Percentiles rank a stretch among this genome's conserved stretches.
Evolutionary conservation across 140 eudicot species (phyloP).

Genomic region (Oenanthe javanica): DNA sequence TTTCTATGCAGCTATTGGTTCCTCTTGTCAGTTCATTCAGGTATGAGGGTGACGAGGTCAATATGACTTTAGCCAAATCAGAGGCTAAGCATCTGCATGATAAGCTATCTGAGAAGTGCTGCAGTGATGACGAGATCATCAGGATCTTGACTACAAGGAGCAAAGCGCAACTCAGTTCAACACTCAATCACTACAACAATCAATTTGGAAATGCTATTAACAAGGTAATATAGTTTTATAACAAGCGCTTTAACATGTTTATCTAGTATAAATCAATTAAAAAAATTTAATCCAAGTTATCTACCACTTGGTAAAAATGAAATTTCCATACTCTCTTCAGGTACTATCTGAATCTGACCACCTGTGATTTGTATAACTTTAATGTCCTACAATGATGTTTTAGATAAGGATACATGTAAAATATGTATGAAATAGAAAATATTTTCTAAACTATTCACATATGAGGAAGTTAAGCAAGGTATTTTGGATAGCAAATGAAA

Average conservation of each 20-base stretch:
- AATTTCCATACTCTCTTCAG: not conserved
- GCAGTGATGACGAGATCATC: slow-evolving; percentile 67
- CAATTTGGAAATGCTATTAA: slow-evolving; percentile 62
- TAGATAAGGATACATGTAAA: not conserved
- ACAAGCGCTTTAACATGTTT: not conserved
- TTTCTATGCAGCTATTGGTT: slow-evolving; percentile 51
- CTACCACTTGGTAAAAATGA: not conserved
- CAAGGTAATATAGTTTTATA: slow-evolving; percentile 43
- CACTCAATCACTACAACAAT: slow-evolving; percentile 74
- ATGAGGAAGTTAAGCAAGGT: not conserved
- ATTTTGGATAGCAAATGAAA: not conserved
- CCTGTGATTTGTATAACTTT: not conserved
- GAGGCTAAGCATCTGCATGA: slow-evolving; percentile 87
- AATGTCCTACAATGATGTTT: not conserved
- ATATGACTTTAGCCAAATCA: slow-evolving; percentile 62
- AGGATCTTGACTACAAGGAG: slow-evolving; percentile 84
- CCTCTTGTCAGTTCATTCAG: slow-evolving; percentile 74
- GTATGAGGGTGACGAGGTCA: slow-evolving; percentile 86
- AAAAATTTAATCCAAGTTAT: not conserved
- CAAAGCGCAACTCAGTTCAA: slow-evolving; percentile 89
- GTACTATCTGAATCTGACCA: not conserved
- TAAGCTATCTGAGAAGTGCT: slow-evolving; percentile 72
- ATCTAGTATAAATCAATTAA: not conserved
- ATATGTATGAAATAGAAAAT: not conserved
- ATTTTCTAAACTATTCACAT: not conserved